Base-by-base conservation (phyloP, 129 eudicot species). In the Artemisia argyi region DNA sequence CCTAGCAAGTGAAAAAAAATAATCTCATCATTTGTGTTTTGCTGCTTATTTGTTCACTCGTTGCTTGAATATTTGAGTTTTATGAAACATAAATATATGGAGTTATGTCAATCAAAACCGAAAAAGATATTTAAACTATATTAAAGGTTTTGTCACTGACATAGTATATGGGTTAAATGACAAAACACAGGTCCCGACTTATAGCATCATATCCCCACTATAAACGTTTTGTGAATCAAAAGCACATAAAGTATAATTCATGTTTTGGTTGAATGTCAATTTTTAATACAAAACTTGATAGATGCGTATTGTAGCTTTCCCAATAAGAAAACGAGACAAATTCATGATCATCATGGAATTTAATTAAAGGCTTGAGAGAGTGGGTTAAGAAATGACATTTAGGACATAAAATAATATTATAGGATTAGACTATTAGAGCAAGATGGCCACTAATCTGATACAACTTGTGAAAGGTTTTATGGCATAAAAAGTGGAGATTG, bases 261-360 rank as follows among this genome's bases (percentile, higher is more conserved):
- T 74, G 32, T 63, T 48, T 74, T 39, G 64, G 65, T 64, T 53
- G 20, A 35, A 52, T 17, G 28, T 51, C 64, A 32, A 9, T 32
- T 30, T 30, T 30, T 30, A 30, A 30, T 32, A 61, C 8, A 72
- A 44, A 47, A 28, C 48, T 73, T 73, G 69, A 73, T 49, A 71
- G 65, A 39, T 39, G 75, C 44, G 66, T 71, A 71, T 19, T 42
- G 76, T 71, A 57, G 67, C 76, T 71, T 71, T 71, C 57, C 54
- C 39, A 71, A 71, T 57, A 19, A 30, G 35, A 71, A 73, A 50
- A 73, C 62, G 52, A 73, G 71, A 73, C 62, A 62, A 62, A 28
- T 61, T 50, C 53, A 32, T 30, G 35, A 4, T 62, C 53, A 57
- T 30, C 78, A 61, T 73, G 71, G 30, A 53, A 61, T 16, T 50